phyloP scores from a whole-genome alignment of 306 rosid genomes.

The Lathyrus sativus region DNA sequence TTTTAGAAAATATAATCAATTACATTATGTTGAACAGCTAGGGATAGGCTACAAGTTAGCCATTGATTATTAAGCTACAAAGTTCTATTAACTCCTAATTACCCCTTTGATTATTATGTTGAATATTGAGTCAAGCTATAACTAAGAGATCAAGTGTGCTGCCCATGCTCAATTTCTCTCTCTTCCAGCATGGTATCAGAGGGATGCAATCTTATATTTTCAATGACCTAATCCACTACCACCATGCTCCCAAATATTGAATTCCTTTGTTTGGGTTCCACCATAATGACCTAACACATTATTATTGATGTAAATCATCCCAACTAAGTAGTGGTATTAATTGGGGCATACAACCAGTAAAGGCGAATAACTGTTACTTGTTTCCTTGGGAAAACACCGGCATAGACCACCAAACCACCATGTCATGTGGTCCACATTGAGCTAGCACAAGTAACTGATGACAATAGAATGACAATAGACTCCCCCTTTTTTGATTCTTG shows the following conservation, averaged over 20 bases:
- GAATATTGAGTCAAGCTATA: constrained; percentile 3
- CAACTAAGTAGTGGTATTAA: neutral
- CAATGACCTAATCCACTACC: neutral
- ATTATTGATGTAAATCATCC: neutral
- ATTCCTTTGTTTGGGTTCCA: neutral
- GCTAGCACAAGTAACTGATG: too few relatives aligned
- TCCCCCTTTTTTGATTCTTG: too few relatives aligned
- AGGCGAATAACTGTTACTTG: neutral
- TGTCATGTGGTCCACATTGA: too few relatives aligned
- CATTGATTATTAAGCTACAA: constrained; percentile 1
- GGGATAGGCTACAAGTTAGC: neutral
- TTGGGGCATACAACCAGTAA: neutral
- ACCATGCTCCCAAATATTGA: neutral
- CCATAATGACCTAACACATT: neutral
- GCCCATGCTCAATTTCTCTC: neutral
- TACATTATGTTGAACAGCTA: neutral
- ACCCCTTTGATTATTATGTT: neutral
- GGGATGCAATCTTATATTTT: neutral
- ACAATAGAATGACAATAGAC: too few relatives aligned
- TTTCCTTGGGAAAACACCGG: neutral
- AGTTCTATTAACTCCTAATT: neutral
- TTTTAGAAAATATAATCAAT: constrained; percentile 7
- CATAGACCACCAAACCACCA: too few relatives aligned
- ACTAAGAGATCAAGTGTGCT: constrained; percentile 3
- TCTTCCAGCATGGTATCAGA: neutral